Evolutionary conservation across 2,329 filamentous ascomycete genomes (phyloP).

Genomic region (Cladosporium halotolerans): DNA sequence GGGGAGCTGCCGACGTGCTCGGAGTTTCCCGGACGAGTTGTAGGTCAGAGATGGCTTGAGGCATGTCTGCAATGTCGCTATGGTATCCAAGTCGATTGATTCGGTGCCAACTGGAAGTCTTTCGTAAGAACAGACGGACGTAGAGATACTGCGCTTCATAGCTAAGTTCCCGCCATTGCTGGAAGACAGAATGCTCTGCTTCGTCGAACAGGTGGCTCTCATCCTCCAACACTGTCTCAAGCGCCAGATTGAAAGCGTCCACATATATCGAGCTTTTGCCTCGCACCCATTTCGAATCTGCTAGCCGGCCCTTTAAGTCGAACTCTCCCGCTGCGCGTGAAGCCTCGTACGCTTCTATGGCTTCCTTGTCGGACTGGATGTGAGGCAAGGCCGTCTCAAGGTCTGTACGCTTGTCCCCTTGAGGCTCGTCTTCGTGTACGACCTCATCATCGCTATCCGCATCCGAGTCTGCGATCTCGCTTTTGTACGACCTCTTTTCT

Average conservation of each 20-base stretch:
- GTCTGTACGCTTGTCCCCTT: conserved; percentile 50
- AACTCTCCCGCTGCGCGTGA: conserved; percentile 51
- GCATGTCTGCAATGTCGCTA: conserved; percentile 71
- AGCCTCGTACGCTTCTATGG: conserved; percentile 73
- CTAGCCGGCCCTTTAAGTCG: conserved; percentile 44
- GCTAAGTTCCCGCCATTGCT: conserved; percentile 62
- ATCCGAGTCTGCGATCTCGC: conserved; percentile 27
- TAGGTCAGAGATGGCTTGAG: conserved; percentile 58
- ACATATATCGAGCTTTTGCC: conserved; percentile 90
- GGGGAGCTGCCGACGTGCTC: conserved; percentile 28
- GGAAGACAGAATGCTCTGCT: conserved; percentile 70
- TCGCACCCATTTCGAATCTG: conserved; percentile 59
- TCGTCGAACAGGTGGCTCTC: conserved; percentile 82
- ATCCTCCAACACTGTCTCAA: conserved; percentile 83
- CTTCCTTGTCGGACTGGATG: conserved; percentile 60
- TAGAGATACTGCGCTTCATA: conserved; percentile 95
- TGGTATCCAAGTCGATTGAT: conserved; percentile 71
- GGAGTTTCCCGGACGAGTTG: conserved; percentile 56
- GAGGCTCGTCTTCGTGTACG: conserved; percentile 18
- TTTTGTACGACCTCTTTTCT: conserved; percentile 16
- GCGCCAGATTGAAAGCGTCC: conserved; percentile 89
- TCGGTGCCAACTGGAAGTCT: conserved; percentile 87
- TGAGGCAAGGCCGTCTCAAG: conserved; percentile 66
- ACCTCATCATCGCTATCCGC: conserved; percentile 27
- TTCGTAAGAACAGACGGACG: conserved; percentile 85